Percentiles rank a stretch among this genome's conserved stretches.
These are phyloP conservation scores for Gossypium stocksii DNA, from an alignment of 345 rosid genomes.

Conservation along the genomic window DNA sequence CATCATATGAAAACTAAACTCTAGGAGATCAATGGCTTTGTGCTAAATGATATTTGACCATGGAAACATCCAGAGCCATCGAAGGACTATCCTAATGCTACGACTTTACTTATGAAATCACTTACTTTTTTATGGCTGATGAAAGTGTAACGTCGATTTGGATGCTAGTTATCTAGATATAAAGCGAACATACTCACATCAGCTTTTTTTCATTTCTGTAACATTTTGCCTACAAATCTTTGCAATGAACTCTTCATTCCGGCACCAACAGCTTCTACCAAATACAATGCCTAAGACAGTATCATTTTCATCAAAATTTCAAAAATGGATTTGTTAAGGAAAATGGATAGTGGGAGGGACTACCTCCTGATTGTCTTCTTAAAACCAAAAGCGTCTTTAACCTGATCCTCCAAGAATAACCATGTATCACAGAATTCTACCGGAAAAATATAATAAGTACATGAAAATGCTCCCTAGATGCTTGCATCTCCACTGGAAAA, in stretches of 20 bases:
- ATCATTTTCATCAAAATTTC: conserved; percentile 2
- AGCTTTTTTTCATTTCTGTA: conserved; percentile 33
- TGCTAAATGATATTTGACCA: neutral
- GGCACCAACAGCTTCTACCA: conserved; percentile 81
- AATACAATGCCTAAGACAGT: conserved; percentile 63
- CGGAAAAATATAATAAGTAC: conserved; percentile 8
- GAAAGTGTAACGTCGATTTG: neutral
- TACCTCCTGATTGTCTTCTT: conserved; percentile 92
- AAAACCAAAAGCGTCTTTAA: conserved; percentile 82
- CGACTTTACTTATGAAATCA: too few species aligned
- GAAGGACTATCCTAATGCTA: too few species aligned
- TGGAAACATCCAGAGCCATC: too few species aligned
- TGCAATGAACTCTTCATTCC: conserved; percentile 82
- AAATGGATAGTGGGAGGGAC: neutral
- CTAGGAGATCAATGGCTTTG: neutral
- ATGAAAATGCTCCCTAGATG: neutral
- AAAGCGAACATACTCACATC: neutral
- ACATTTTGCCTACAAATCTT: conserved; percentile 56
- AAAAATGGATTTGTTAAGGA: neutral
- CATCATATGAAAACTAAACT: neutral
- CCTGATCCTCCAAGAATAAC: conserved; percentile 73
- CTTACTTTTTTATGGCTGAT: too few species aligned
- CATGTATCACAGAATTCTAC: conserved; percentile 70
- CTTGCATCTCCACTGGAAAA: conserved; percentile 13
- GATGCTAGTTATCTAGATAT: neutral